Evolutionary conservation across 2,329 filamentous ascomycete species (phyloP).

Genomic region (Botrytis pseudocinerea): DNA sequence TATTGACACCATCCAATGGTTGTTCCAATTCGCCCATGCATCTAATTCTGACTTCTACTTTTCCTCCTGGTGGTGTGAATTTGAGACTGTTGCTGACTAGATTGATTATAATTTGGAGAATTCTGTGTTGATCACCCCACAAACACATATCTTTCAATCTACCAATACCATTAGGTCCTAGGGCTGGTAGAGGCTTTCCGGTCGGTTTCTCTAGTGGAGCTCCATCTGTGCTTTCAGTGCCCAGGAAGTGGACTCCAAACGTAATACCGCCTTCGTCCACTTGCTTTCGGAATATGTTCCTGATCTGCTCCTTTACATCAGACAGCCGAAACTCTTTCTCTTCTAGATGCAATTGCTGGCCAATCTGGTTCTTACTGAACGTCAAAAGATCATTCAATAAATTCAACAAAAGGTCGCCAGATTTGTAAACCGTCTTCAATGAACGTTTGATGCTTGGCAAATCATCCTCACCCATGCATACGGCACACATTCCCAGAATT

Average conservation of each 20-base stretch:
- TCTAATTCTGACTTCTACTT: conserved; percentile 72
- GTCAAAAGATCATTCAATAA: conserved; percentile 86
- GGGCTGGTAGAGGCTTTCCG: conserved; percentile 50
- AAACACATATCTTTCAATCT: conserved; percentile 78
- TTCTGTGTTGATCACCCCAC: conserved; percentile 90
- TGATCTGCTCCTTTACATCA: conserved; percentile 80
- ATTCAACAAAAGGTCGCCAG: conserved; percentile 79
- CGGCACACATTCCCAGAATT: conserved; percentile 89
- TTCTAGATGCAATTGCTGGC: conserved; percentile 77
- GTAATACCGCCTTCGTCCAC: conserved; percentile 76
- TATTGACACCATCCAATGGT: conserved; percentile 27
- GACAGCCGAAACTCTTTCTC: conserved; percentile 81
- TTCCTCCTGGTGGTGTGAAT: conserved; percentile 78
- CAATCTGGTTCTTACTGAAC: conserved; percentile 94
- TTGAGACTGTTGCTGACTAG: conserved; percentile 90
- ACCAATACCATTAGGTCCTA: conserved; percentile 66
- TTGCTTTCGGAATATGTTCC: conserved; percentile 83
- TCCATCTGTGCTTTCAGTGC: conserved; percentile 45
- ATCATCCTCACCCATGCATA: conserved; percentile 91
- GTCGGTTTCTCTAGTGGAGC: conserved; percentile 25
- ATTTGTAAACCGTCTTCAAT: conserved; percentile 85
- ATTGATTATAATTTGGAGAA: conserved; percentile 91
- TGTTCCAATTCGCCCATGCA: conserved; percentile 61
- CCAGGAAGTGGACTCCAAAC: conserved; percentile 71
- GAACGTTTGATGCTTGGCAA: conserved; percentile 76